These are phyloP conservation scores for Aspergillus clavatus DNA, from an alignment of 2,329 filamentous ascomycete genomes.

Conservation along the genomic window DNA sequence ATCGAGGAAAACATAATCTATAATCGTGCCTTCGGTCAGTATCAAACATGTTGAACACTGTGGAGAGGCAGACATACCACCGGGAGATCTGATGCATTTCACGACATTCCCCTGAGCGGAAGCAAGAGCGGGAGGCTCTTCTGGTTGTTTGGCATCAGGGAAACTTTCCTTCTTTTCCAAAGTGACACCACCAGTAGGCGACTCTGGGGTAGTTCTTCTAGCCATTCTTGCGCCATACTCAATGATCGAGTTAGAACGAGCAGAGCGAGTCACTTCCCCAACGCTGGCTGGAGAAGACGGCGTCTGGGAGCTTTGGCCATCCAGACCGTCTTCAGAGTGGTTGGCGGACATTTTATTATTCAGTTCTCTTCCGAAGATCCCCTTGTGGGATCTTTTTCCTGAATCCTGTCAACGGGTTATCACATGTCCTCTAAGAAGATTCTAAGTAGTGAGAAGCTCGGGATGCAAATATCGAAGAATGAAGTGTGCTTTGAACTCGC, in stretches of 20 bases:
- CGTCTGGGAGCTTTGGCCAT: not conserved
- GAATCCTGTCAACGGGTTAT: not conserved
- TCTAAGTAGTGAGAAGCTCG: too few species aligned
- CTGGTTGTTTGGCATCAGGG: not conserved
- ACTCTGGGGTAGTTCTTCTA: not conserved
- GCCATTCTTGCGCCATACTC: not conserved
- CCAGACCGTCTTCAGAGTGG: not conserved
- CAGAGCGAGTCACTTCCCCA: not conserved
- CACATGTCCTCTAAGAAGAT: not conserved
- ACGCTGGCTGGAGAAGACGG: not conserved
- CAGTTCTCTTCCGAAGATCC: not conserved
- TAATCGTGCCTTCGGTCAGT: not conserved
- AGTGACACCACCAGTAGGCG: not conserved
- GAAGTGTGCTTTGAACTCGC: too few species aligned
- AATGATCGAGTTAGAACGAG: not conserved
- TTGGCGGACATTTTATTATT: not conserved
- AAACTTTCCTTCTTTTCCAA: not conserved
- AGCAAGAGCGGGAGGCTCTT: not conserved
- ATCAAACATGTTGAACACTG: not conserved
- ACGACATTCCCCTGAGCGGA: not conserved
- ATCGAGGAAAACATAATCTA: not conserved
- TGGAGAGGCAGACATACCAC: not conserved
- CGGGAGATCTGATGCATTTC: not conserved
- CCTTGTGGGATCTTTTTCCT: not conserved
- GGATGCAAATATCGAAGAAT: too few species aligned